Evolutionary conservation across 768 basidiomycete species (phyloP), one percentile per base, ranked within the genome.

Genomic region (Auricularia sp.): DNA sequence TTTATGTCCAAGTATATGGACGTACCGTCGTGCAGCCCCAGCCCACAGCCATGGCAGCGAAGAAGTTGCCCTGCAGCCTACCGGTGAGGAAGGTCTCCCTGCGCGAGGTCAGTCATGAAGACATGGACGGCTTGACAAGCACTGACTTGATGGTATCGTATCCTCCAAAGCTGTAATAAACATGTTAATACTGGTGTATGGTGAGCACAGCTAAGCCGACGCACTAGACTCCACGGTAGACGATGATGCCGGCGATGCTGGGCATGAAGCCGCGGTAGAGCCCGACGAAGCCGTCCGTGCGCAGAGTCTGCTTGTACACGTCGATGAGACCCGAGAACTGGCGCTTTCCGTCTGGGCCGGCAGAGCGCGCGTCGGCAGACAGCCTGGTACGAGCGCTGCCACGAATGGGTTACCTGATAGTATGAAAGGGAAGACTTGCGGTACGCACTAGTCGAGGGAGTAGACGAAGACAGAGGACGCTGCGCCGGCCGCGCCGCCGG

Each of bases 221-320:
- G 66, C 59, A 79, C 78, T 79, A 79, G n/a, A 79, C 69, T 24
- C 79, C 80, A 63, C 80, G 71, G 63, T 80, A 80, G 62, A 80
- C 76, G 44, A 75, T 69, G 67, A 80, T 78, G 6, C 80, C 80
- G 29, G 77, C 69, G 1, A 80, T 73, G 54, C 72, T 78, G 24
- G 80, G 78, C 63, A 76, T 70, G 42, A 80, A 80, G 29, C 80
- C 79, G 62, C 79, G 71, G 64, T 78, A 80, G 29, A 80, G 65
- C 29, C 79, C 79, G n/a, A 67, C 61, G 37, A 80, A 64, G 21
- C 80, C 79, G 54, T 80, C 79, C 14, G 78, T 67, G 29, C 69
- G 72, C 37, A 80, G 69, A 24, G 79, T 80, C 68, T 81, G 71
- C 69, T 72, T 77, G 67, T 80, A 81, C 33, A 80, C 78, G 58